Evolutionary conservation across 2,329 filamentous ascomycete species (phyloP).

Genomic region (Sporothrix inflata): DNA sequence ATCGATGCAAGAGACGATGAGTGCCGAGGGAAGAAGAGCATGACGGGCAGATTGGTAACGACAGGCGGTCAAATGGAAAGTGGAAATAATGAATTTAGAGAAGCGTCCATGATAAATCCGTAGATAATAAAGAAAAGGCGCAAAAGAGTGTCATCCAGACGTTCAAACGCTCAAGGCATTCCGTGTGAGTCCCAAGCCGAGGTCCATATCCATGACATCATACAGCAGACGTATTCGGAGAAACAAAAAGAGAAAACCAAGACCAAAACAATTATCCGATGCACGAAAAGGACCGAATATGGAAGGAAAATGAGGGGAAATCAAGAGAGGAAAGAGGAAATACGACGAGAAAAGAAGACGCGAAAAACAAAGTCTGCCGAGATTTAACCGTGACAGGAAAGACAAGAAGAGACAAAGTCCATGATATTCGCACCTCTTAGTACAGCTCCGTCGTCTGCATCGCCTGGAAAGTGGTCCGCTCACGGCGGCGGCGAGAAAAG

Average conservation of each 20-base stretch:
- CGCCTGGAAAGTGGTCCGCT: not conserved
- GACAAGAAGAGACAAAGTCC: not conserved
- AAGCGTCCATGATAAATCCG: not conserved
- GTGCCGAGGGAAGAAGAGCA: not conserved
- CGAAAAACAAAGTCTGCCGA: too few relatives aligned
- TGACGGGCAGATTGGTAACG: conserved; percentile 15
- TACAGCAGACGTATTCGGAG: not conserved
- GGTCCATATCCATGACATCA: not conserved
- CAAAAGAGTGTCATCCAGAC: not conserved
- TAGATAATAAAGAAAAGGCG: not conserved
- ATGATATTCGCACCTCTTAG: not conserved
- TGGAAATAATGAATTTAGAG: not conserved
- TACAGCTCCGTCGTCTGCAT: conserved; percentile 9
- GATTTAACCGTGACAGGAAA: too few relatives aligned
- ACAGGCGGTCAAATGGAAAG: not conserved
- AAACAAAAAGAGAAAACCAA: not conserved
- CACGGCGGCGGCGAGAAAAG: not conserved
- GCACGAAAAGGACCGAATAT: conserved; percentile 13
- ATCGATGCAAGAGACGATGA: not conserved
- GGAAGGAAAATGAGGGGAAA: conserved; percentile 5
- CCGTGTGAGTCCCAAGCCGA: not conserved
- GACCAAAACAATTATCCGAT: not conserved
- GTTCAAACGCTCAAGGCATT: not conserved
- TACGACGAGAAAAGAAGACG: not conserved
- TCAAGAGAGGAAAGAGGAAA: conserved; percentile 1